These are phyloP conservation scores for Mortierella polycephala DNA, from an alignment of 371 early-diverging fungal species.

Conservation along the genomic window DNA sequence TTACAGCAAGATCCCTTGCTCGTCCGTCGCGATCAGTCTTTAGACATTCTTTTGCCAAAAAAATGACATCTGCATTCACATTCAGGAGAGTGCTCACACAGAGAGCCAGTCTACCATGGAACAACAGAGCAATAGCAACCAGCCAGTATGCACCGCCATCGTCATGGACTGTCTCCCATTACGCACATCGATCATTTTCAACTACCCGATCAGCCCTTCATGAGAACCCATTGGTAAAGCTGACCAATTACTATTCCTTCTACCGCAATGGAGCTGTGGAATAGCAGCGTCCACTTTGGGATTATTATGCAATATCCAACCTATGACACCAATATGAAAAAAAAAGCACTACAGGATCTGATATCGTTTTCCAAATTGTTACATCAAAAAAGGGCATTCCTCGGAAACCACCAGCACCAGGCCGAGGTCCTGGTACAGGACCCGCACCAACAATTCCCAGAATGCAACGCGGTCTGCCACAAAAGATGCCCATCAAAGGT, in stretches of 20 bases:
- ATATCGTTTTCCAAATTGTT: neutral
- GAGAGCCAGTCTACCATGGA: neutral
- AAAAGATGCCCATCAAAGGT: slow-evolving; percentile 70
- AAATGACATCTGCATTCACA: slow-evolving; percentile 18
- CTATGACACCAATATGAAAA: neutral
- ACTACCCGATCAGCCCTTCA: slow-evolving; percentile 55
- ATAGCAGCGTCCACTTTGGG: too few relatives aligned
- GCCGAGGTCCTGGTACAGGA: slow-evolving; percentile 28
- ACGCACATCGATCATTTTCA: slow-evolving; percentile 40
- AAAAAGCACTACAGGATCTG: neutral
- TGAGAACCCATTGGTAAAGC: slow-evolving; percentile 70
- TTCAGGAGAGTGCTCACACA: slow-evolving; percentile 13
- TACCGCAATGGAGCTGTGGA: too few relatives aligned
- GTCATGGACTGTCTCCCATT: neutral
- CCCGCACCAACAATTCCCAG: slow-evolving; percentile 65
- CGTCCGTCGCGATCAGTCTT: too few relatives aligned
- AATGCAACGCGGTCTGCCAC: slow-evolving; percentile 74
- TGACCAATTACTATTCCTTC: neutral
- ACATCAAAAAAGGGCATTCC: slow-evolving; percentile 23
- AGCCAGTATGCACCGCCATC: too few relatives aligned
- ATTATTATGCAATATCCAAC: neutral
- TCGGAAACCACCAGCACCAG: slow-evolving; percentile 40
- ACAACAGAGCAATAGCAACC: too few relatives aligned
- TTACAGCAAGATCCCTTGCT: too few relatives aligned
- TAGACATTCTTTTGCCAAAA: neutral